Evolutionary conservation across 1,284 basidiomycete genomes (phyloP), one percentile per base, ranked within the genome.

Genomic region (Sporisorium exsertum): DNA sequence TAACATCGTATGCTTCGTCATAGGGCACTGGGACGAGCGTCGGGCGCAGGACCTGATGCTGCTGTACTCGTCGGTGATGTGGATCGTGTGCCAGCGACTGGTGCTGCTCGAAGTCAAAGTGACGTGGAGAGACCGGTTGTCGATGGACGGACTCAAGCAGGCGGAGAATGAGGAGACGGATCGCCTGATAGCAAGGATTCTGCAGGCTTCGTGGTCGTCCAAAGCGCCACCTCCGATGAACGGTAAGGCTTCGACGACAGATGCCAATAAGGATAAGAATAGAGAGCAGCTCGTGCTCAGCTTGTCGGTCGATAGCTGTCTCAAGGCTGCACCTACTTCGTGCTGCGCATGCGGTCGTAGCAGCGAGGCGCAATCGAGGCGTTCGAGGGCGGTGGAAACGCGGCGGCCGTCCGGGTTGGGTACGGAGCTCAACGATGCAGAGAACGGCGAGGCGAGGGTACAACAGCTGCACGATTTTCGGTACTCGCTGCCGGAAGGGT

Each of bases 41-140:
- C 61, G 60, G 8, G 76, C 77, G 45, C 77, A 80, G 47, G 67
- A 72, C 27, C 52, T 82, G 46, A 51, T 81, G 55, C 40, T 76
- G 22, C 54, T 82, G 24, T 79, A 76, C 20, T 58, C 75, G 37
- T 64, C 81, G 13, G 67, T 78, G 5, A 78, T 82, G 79, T 75
- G 75, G 59, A 66, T 79, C 32, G 47, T 81, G 27, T 78, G 78
- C 42, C 76, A 81, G 43, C 72, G 66, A 13, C 54, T 81, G 43
- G 57, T 82, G 13, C 61, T 82, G 27, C 54, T 72, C 33, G 81
- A 81, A 56, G 66, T 77, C 32, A 58, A 59, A 8, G 70, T 67
- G 13, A 69, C 77, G 7, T 81, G 72, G 70, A 47, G 64, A 5
- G 57, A 63, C 26, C 29, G 40, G 32, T 37, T 32, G 15, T 29